phyloP scores from a whole-genome alignment of 495 filamentous ascomycete species.

The Ramalina intermedia region DNA sequence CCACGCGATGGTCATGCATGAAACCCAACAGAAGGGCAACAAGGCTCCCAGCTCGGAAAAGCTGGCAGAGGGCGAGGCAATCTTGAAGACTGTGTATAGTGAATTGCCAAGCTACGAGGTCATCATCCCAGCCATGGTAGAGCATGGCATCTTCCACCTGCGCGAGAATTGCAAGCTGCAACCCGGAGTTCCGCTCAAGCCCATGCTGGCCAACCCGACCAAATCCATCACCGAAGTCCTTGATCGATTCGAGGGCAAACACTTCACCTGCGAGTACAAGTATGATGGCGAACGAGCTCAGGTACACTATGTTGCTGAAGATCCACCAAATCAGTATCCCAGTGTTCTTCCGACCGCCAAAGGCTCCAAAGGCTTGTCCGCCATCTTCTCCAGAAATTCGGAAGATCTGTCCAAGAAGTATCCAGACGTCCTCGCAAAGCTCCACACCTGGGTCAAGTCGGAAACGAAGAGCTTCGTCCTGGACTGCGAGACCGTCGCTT shows the following conservation, averaged over 20 bases:
- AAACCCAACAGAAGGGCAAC: slow-evolving; percentile 49
- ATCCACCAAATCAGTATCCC: slow-evolving; percentile 49
- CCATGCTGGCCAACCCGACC: slow-evolving; percentile 97
- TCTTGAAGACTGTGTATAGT: slow-evolving; percentile 84
- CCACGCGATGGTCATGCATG: slow-evolving; percentile 75
- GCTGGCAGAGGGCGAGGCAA: slow-evolving; percentile 66
- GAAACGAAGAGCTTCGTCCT: slow-evolving; percentile 89
- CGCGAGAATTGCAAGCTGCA: slow-evolving; percentile 80
- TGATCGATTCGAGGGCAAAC: slow-evolving; percentile 88
- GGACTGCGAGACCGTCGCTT: slow-evolving; percentile 96
- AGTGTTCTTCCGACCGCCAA: slow-evolving; percentile 41
- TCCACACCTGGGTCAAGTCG: slow-evolving; percentile 75
- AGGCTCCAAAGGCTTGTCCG: slow-evolving; percentile 47
- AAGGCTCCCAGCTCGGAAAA: slow-evolving; percentile 57
- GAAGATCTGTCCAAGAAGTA: slow-evolving; percentile 97
- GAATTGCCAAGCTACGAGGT: slow-evolving; percentile 92
- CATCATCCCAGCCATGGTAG: slow-evolving; percentile 75
- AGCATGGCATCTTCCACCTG: slow-evolving; percentile 72
- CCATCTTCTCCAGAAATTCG: slow-evolving; percentile 93
- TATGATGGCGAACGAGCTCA: slow-evolving; percentile 96
- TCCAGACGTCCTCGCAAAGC: slow-evolving; percentile 80
- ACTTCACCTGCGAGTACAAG: slow-evolving; percentile 97
- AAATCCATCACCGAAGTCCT: slow-evolving; percentile 98
- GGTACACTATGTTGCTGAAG: slow-evolving; percentile 89
- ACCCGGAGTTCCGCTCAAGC: slow-evolving; percentile 88